Evolutionary conservation across 2,329 filamentous ascomycete genomes (phyloP).

Genomic region (Zalaria sp.): DNA sequence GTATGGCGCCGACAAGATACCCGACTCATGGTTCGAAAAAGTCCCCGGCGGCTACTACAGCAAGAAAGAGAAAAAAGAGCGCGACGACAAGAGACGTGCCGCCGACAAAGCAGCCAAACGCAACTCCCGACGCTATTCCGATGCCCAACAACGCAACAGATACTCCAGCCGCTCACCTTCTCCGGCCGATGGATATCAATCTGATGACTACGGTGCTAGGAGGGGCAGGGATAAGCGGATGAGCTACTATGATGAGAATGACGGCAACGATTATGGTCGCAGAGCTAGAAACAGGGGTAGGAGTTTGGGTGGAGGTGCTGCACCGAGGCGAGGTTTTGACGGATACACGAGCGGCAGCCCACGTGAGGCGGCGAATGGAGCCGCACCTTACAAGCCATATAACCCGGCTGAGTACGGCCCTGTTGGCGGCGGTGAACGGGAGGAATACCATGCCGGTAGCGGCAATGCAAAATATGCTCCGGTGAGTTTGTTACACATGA

Average conservation of each 20-base stretch:
- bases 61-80: constrained; percentile 12
- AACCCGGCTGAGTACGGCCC: constrained; percentile 4
- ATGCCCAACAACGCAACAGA: constrained; percentile 11
- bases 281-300: not conserved
- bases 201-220: not conserved
- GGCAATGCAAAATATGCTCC: not conserved
- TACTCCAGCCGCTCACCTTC: constrained; percentile 3
- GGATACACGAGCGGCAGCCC: not conserved
- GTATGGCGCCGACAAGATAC: constrained; percentile 19
- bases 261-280: not conserved
- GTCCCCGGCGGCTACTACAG: constrained; percentile 22
- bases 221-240: constrained; percentile 2
- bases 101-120: not conserved
- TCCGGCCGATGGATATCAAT: not conserved
- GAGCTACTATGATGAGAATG: not conserved
- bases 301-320: not conserved
- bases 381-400: constrained; percentile 1
- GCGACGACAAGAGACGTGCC: constrained; percentile 8
- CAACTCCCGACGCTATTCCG: constrained; percentile 4
- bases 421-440: not conserved
- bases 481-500: not conserved
- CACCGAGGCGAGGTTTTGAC: not conserved
- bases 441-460: not conserved
- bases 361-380: not conserved
- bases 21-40: constrained; percentile 22